phyloP scores from a whole-genome alignment of 768 basidiomycete species.

The Termitomyces titanicus region DNA sequence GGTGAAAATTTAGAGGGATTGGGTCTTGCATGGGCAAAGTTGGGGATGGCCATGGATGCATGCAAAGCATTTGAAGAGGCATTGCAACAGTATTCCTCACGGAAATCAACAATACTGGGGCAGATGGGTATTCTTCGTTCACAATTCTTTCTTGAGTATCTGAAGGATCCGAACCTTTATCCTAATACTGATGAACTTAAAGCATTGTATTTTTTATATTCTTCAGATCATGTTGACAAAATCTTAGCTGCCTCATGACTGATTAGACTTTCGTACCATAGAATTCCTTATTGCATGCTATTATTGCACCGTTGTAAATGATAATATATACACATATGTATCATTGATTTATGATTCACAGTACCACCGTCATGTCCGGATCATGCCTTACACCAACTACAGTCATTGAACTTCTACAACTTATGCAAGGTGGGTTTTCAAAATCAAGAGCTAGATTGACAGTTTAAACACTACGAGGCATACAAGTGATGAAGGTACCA shows the following conservation, averaged over 20 bases:
- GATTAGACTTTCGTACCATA: too few relatives aligned
- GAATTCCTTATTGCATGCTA: too few relatives aligned
- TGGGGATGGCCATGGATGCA: background rate
- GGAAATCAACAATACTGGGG: background rate
- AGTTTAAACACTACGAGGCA: too few relatives aligned
- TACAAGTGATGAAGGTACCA: too few relatives aligned
- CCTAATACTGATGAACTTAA: background rate
- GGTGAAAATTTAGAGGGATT: background rate
- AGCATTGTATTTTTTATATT: background rate
- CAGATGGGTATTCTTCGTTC: background rate
- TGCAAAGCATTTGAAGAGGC: constrained; percentile 1
- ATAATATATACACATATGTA: too few relatives aligned
- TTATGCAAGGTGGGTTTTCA: too few relatives aligned
- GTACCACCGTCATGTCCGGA: too few relatives aligned
- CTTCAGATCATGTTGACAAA: background rate
- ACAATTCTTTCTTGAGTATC: background rate
- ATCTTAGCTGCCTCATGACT: background rate
- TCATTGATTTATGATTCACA: too few relatives aligned
- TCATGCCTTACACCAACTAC: too few relatives aligned
- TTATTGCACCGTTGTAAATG: too few relatives aligned
- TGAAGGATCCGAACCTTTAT: background rate
- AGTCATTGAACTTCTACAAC: too few relatives aligned
- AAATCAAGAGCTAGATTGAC: too few relatives aligned
- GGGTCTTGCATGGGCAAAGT: constrained; percentile 1
- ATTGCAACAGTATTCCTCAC: background rate